Conservation (phyloP, 495 filamentous ascomycete genomes). For the Aspergillus incahuasiensis region DNA sequence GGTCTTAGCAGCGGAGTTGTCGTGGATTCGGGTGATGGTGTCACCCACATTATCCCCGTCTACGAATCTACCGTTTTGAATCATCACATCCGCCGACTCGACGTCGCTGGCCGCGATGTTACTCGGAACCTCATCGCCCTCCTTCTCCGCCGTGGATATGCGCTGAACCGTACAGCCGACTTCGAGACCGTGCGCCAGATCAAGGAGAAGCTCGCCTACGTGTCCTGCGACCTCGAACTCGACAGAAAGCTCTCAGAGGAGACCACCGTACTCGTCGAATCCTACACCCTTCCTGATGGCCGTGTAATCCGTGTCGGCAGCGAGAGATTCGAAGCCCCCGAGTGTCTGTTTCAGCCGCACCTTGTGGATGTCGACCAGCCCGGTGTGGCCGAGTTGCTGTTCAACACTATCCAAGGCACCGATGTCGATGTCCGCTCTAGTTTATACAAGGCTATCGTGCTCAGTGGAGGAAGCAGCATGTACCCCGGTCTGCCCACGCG, state of each 20-base stretch:
- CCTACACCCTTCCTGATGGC: constrained; percentile 93
- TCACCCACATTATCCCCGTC: constrained; percentile 97
- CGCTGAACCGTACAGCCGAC: constrained; percentile 95
- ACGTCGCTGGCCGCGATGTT: constrained; percentile 95
- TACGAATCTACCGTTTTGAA: constrained; percentile 97
- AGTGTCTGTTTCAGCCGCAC: constrained; percentile 98
- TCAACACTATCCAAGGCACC: constrained; percentile 95
- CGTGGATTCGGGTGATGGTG: constrained; percentile 95
- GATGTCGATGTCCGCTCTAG: constrained; percentile 92
- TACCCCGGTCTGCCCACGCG: constrained; percentile 93
- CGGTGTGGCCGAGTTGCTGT: constrained; percentile 92
- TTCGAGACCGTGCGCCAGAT: constrained; percentile 99
- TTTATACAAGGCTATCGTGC: constrained; percentile 94
- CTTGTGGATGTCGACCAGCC: constrained; percentile 96
- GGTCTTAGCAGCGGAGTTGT: constrained; percentile 94
- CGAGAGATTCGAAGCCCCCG: constrained; percentile 95
- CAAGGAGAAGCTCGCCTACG: constrained; percentile 99
- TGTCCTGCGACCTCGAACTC: constrained; percentile 94
- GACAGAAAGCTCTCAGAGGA: constrained; percentile 96
- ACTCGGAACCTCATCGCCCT: constrained; percentile 95
- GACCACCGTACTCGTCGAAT: constrained; percentile 95
- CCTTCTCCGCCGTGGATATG: constrained; percentile 91
- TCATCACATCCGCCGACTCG: constrained; percentile 87
- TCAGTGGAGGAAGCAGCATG: constrained; percentile 97
- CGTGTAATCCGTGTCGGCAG: constrained; percentile 93